These are phyloP conservation scores for Aspergillus phoenicis DNA, from an alignment of 2,329 filamentous ascomycete species.

Conservation along the genomic window DNA sequence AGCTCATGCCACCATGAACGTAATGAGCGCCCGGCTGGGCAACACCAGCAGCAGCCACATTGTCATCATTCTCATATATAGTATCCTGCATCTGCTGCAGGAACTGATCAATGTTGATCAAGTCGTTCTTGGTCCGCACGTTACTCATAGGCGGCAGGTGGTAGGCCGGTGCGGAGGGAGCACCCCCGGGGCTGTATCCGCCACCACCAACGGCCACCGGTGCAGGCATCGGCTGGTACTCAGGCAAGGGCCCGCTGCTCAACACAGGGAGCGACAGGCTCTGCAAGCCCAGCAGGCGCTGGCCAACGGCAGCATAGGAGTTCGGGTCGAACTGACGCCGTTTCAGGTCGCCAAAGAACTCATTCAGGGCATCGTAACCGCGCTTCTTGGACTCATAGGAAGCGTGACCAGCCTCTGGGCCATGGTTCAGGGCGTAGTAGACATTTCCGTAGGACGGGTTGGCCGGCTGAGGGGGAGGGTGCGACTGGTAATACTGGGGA, in stretches of 20 bases:
- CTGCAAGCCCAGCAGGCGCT: slow-evolving; percentile 81
- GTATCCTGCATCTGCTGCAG: slow-evolving; percentile 95
- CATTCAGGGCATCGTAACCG: slow-evolving; percentile 83
- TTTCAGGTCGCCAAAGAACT: slow-evolving; percentile 93
- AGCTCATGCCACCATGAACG: slow-evolving; percentile 54
- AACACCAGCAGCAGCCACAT: slow-evolving; percentile 75
- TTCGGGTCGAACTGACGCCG: slow-evolving; percentile 84
- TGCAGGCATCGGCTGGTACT: slow-evolving; percentile 56
- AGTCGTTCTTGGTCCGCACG: slow-evolving; percentile 87
- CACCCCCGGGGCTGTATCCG: slow-evolving; percentile 57
- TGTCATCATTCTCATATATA: slow-evolving; percentile 88
- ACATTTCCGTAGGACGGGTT: slow-evolving; percentile 68
- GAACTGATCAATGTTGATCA: slow-evolving; percentile 91
- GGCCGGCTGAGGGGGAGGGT: slow-evolving; percentile 56
- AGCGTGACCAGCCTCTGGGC: slow-evolving; percentile 65
- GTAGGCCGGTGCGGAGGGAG: slow-evolving; percentile 75
- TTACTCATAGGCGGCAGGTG: slow-evolving; percentile 85
- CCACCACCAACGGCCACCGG: slow-evolving; percentile 60
- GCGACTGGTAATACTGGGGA: slow-evolving; percentile 57
- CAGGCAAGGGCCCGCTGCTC: slow-evolving; percentile 57
- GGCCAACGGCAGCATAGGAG: slow-evolving; percentile 89
- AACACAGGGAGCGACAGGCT: slow-evolving; percentile 65
- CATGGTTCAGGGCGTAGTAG: slow-evolving; percentile 72
- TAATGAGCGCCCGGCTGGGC: slow-evolving; percentile 74
- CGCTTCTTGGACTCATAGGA: slow-evolving; percentile 76